Evolutionary conservation across 257 asterid species (phyloP), one percentile per base, ranked within the genome.

Genomic region (Solanum medicagineum): DNA sequence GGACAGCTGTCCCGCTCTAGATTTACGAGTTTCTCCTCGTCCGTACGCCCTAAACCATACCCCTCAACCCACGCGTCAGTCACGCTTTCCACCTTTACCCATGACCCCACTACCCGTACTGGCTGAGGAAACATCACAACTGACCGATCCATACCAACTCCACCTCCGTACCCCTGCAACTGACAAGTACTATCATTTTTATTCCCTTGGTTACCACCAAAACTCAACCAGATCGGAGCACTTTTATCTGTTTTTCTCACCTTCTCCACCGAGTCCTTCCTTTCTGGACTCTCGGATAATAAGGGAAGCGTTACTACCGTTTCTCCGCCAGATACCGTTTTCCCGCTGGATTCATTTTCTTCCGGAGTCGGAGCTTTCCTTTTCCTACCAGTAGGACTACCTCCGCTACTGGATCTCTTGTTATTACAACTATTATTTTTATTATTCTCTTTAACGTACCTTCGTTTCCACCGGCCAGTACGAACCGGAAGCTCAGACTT

Each of bases 1-100:
- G 98, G 99, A 91, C 97, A 94, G 91, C 90, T 87, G 93, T 94
- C 99, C 1, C 14, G n/a, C 20, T 91, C 91, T 53, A 95, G 83
- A 5, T 85, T 26, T 90, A 88, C 86, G 84, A 91, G 55, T 86
- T 73, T 92, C 79, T 90, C 95, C 85, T 85, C 89, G 55, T 94
- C 95, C 66, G 94, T 89, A 53, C 91, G 36, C 81, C 95, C 93
- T 2, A 81, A 12, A 2, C 86, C 85, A 5, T 36, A 53, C 10
- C 45, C 88, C 45, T 84, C 88, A 2, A 53, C 55, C 92, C 93
- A 91, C 88, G 90, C 86, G 89, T 91, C 92, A 29, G 89, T 88
- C 89, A 92, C 91, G 85, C 89, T 49, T 59, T 90, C 95, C 79
- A 93, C 93, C 83, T 51, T 90, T 81, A 93, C 91, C 89, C 89